Base-by-base conservation (phyloP, 257 asterid genomes). In the Ilex asprella region DNA sequence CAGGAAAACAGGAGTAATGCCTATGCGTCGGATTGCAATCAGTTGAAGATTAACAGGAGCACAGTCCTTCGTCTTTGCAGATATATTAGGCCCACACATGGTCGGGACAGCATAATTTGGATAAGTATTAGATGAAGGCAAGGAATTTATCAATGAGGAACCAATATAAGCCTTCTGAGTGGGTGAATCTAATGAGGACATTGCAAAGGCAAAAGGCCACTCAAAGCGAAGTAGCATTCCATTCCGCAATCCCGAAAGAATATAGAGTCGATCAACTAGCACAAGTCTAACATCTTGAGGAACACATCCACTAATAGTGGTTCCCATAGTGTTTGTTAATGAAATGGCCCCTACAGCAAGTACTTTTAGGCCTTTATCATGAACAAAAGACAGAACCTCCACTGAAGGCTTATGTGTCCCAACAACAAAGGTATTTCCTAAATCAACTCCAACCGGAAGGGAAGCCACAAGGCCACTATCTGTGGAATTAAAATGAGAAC, bases 191-290 rank as follows among this genome's bases (percentile, higher is more conserved):
- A 65, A 29, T 50, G 82, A 71, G 59, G 73, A 69, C 56, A 64
- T 41, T 60, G 81, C 73, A 39, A 87, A 63, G 39, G 58, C 61
- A 70, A 79, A 67, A 68, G 97, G 95, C 99, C 99, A 92, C 86
- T 92, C 99, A 82, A 89, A 92, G 76, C 99, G 85, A 75, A 92
- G 99, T 55, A 92, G 82, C 97, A 92, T 92, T 59, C 99, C 99
- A 21, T 92, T 92, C 85, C 97, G 87, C 75, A 92, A 81, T 71
- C 99, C 99, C 13, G 91, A 76, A 60, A 92, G 99, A 63, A 92
- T 78, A 79, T 92, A 92, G 10, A 82, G 79, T 57, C 79, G 96
- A 66, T 84, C 97, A 75, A 85, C 96, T 39, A 85, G 73, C 31
- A 89, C 97, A 79, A 92, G 91, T 81, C 93, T 83, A 60, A 85